Conservation (phyloP, 495 filamentous ascomycete genomes). For the Aspergillus hancockii region DNA sequence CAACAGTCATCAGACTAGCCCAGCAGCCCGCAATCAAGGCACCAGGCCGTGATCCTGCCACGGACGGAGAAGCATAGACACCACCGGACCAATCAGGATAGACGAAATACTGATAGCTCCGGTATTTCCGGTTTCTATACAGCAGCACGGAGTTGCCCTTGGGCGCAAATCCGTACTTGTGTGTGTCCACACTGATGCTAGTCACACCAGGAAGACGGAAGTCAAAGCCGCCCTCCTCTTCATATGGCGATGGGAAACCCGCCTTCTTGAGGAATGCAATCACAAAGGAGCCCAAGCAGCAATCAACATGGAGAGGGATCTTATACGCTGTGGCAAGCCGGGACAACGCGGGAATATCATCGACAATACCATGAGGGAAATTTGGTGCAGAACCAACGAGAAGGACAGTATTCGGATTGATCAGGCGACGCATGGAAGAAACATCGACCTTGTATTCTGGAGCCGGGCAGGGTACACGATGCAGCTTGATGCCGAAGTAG, state of each 20-base stretch:
- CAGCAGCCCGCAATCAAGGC: slow-evolving; percentile 94
- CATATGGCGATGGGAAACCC: slow-evolving; percentile 66
- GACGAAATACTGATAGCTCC: slow-evolving; percentile 93
- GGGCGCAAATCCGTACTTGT: slow-evolving; percentile 98
- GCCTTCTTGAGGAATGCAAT: slow-evolving; percentile 88
- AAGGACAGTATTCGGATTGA: slow-evolving; percentile 95
- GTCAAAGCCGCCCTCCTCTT: slow-evolving; percentile 79
- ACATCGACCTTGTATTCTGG: slow-evolving; percentile 83
- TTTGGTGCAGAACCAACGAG: slow-evolving; percentile 95
- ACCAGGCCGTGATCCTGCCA: slow-evolving; percentile 89
- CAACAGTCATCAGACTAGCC: slow-evolving; percentile 83
- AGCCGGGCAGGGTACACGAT: slow-evolving; percentile 85
- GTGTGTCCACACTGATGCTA: slow-evolving; percentile 92
- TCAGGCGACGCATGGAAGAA: slow-evolving; percentile 72
- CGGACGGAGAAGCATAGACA: slow-evolving; percentile 88
- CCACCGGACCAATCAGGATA: slow-evolving; percentile 93
- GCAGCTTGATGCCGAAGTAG: slow-evolving; percentile 94
- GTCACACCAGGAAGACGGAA: slow-evolving; percentile 94
- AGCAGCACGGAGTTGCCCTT: slow-evolving; percentile 93
- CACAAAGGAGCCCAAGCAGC: slow-evolving; percentile 94
- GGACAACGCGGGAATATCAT: slow-evolving; percentile 86
- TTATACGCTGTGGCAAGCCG: slow-evolving; percentile 76
- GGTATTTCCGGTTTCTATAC: slow-evolving; percentile 77
- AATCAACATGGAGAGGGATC: slow-evolving; percentile 93
- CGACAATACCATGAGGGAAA: slow-evolving; percentile 97